Conservation (phyloP, 2,329 filamentous ascomycete species). For the Talaromyces piceae region DNA sequence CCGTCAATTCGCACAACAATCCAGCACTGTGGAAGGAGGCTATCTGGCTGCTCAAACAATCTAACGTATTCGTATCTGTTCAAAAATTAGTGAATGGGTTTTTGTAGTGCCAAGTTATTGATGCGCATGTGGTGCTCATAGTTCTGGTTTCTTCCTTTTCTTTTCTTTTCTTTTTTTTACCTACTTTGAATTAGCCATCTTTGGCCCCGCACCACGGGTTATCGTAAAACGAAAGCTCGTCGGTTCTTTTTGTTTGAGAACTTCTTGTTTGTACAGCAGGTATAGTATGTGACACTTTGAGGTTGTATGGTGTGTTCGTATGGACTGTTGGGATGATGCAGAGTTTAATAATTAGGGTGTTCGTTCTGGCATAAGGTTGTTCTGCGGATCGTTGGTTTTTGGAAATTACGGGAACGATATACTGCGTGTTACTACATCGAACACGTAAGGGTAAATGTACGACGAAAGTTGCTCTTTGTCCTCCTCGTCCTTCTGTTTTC, state of each 20-base stretch:
- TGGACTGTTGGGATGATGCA: background rate
- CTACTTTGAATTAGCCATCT: constrained; percentile 36
- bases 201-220: constrained; percentile 2
- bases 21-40: constrained; percentile 84
- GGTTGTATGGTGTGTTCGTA: background rate
- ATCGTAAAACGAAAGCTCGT: background rate
- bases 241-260: no score
- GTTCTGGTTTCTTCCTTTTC: background rate
- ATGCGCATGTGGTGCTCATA: background rate
- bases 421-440: background rate
- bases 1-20: constrained; percentile 92
- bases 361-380: background rate
- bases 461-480: no score
- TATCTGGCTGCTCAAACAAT: constrained; percentile 74
- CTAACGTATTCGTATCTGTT: constrained; percentile 88
- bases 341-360: background rate
- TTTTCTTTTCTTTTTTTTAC: background rate
- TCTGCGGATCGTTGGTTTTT: background rate
- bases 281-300: no score
- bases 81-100: background rate
- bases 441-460: background rate
- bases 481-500: no score
- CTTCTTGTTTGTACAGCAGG: no score
- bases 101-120: background rate
- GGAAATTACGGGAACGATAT: background rate